Percentiles rank a stretch among this genome's conserved stretches.
Conservation (phyloP, 345 rosid species). For the Eucalyptus marginata region DNA sequence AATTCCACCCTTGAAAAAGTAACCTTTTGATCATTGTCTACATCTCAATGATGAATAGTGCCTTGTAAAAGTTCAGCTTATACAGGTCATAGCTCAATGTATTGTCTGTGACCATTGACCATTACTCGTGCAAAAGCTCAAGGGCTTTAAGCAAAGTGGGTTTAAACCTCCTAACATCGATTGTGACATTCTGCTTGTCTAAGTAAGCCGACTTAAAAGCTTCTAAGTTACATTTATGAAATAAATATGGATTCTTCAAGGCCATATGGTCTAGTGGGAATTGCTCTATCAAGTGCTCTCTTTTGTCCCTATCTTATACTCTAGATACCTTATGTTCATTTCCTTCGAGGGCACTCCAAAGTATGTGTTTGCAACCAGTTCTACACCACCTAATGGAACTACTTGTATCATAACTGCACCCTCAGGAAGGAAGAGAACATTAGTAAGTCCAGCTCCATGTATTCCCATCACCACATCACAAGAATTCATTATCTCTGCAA, state of each 20-base stretch:
- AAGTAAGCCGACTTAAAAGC: slow-evolving; percentile 1
- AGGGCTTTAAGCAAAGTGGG: slow-evolving; percentile 8
- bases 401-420: slow-evolving; percentile 12
- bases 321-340: slow-evolving; percentile 15
- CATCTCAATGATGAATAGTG: neutral
- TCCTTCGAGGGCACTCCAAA: slow-evolving; percentile 8
- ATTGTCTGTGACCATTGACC: neutral
- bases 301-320: slow-evolving; percentile 8
- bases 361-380: slow-evolving; percentile 1
- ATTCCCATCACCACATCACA: slow-evolving; percentile 22
- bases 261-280: slow-evolving; percentile 4
- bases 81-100: neutral
- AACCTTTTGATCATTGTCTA: neutral
- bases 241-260: neutral
- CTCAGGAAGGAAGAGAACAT: slow-evolving; percentile 18
- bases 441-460: slow-evolving; percentile 27
- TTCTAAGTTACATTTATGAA: slow-evolving; percentile 1
- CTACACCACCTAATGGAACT: slow-evolving; percentile 5
- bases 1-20: neutral
- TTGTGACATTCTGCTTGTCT: slow-evolving; percentile 16
- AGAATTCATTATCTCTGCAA: slow-evolving; percentile 12
- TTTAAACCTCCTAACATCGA: slow-evolving; percentile 9
- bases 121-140: slow-evolving; percentile 4
- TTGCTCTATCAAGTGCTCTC: slow-evolving; percentile 8
- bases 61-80: neutral